Evolutionary conservation across 139 green algal species (phyloP).

Genomic region (Microglena sp.): DNA sequence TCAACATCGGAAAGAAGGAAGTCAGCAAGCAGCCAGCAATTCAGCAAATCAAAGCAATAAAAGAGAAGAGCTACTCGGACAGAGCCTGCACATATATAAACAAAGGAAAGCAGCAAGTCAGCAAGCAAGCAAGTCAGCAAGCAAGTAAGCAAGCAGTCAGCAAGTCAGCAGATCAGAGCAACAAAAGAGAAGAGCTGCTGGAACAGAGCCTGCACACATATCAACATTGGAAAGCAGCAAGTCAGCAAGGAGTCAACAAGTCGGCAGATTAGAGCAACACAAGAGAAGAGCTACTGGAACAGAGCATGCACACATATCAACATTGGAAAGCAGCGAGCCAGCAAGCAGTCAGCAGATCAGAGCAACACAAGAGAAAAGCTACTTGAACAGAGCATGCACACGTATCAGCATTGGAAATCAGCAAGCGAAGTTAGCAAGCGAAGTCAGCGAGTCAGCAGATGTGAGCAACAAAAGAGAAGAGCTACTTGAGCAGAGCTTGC

Average conservation of each 20-base stretch:
- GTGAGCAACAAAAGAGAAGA: neutral
- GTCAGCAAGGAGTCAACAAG: too few species aligned
- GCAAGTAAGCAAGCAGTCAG: neutral
- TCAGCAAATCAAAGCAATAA: neutral
- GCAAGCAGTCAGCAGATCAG: neutral
- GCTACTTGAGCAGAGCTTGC: neutral
- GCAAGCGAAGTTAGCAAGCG: too few species aligned
- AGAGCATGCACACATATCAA: too few species aligned
- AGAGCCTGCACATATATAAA: neutral
- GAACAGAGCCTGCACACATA: constrained; percentile 1
- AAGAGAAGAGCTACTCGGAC: neutral
- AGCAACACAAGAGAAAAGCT: neutral
- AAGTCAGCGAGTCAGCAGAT: too few species aligned
- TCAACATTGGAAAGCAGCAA: neutral
- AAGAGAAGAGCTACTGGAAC: neutral
- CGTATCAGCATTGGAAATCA: neutral
- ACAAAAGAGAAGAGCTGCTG: constrained; percentile 2
- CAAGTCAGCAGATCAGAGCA: neutral
- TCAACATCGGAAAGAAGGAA: neutral
- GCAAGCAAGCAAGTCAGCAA: neutral
- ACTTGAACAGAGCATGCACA: constrained; percentile 5
- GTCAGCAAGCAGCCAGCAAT: too few species aligned
- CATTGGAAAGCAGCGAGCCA: too few species aligned
- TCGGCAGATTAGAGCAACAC: neutral
- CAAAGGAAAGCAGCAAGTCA: too few species aligned